Conservation (phyloP, 2,329 filamentous ascomycete species). For the Cladosporium oxysporum region DNA sequence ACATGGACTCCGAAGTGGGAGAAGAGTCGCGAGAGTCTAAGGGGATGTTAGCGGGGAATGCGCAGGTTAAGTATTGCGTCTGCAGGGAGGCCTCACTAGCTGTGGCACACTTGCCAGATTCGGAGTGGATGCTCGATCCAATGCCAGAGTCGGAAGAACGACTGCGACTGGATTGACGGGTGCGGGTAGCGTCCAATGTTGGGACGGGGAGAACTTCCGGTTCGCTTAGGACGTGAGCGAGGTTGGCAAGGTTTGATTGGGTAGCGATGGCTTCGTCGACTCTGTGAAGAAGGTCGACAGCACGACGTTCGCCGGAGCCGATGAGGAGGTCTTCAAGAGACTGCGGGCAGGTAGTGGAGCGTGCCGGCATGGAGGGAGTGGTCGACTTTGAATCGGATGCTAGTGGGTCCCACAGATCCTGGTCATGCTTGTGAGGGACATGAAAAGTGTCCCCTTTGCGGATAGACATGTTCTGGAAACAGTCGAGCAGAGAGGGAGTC, state of each 20-base stretch:
- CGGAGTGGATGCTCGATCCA: slow-evolving; percentile 69
- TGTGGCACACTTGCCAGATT: slow-evolving; percentile 19
- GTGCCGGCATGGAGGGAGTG: slow-evolving; percentile 45
- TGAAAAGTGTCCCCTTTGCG: slow-evolving; percentile 54
- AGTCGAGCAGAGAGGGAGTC: slow-evolving; percentile 40
- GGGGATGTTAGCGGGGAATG: slow-evolving; percentile 3
- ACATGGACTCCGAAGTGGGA: slow-evolving; percentile 27
- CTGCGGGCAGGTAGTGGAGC: slow-evolving; percentile 52
- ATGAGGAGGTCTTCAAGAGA: slow-evolving; percentile 51
- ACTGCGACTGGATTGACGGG: slow-evolving; percentile 64
- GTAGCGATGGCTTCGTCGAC: slow-evolving; percentile 47
- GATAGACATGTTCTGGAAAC: slow-evolving; percentile 46
- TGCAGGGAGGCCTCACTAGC: slow-evolving; percentile 20
- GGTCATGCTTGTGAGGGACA: slow-evolving; percentile 46
- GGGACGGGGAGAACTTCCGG: slow-evolving; percentile 53
- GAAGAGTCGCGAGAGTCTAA: slow-evolving; percentile 29
- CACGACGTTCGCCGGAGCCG: slow-evolving; percentile 47
- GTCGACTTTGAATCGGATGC: slow-evolving; percentile 26
- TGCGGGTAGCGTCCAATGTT: slow-evolving; percentile 42
- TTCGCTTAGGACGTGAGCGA: slow-evolving; percentile 47
- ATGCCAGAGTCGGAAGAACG: slow-evolving; percentile 86
- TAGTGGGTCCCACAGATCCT: slow-evolving; percentile 41
- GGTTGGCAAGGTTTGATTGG: slow-evolving; percentile 36
- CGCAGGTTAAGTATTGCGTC: background rate
- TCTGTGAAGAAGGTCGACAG: slow-evolving; percentile 46